Conservation (phyloP, 805 yeast species). For the Candida koratica region DNA sequence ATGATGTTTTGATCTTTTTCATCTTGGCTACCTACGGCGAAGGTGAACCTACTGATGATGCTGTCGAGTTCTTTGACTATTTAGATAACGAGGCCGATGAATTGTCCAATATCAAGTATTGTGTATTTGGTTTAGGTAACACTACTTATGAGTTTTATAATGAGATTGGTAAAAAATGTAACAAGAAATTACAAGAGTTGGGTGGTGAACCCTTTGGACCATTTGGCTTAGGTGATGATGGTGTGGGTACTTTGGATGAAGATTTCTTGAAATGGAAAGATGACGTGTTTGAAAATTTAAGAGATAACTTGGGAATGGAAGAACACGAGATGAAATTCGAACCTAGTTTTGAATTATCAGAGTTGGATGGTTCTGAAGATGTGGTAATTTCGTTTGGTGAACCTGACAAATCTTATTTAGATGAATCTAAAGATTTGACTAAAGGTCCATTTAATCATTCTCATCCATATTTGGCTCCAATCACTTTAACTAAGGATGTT, state of each 20-base stretch:
- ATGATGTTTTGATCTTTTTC: constrained; percentile 56
- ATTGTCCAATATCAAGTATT: constrained; percentile 57
- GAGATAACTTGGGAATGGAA: constrained; percentile 59
- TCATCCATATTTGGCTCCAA: constrained; percentile 79
- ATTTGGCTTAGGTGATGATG: constrained; percentile 94
- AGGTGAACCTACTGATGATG: constrained; percentile 97
- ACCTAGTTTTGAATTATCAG: constrained; percentile 53
- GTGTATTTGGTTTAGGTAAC: constrained; percentile 91
- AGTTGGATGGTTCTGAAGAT: constrained; percentile 24
- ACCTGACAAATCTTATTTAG: constrained; percentile 53
- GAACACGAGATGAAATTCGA: constrained; percentile 80
- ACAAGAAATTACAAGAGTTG: constrained; percentile 48
- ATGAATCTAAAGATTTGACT: constrained; percentile 30
- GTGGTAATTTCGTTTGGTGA: constrained; percentile 64
- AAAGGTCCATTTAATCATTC: constrained; percentile 75
- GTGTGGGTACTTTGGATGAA: constrained; percentile 90
- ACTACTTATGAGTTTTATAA: constrained; percentile 91
- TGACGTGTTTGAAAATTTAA: constrained; percentile 58
- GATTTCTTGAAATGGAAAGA: constrained; percentile 95
- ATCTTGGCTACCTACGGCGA: constrained; percentile 95
- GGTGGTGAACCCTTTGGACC: constrained; percentile 73
- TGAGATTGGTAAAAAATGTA: constrained; percentile 66
- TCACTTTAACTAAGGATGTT: constrained; percentile 60
- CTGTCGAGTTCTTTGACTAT: constrained; percentile 71
- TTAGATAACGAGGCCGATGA: constrained; percentile 56